Evolutionary conservation across 148 eudicot genomes (phyloP).

Genomic region (Rhododendron mucronatum): DNA sequence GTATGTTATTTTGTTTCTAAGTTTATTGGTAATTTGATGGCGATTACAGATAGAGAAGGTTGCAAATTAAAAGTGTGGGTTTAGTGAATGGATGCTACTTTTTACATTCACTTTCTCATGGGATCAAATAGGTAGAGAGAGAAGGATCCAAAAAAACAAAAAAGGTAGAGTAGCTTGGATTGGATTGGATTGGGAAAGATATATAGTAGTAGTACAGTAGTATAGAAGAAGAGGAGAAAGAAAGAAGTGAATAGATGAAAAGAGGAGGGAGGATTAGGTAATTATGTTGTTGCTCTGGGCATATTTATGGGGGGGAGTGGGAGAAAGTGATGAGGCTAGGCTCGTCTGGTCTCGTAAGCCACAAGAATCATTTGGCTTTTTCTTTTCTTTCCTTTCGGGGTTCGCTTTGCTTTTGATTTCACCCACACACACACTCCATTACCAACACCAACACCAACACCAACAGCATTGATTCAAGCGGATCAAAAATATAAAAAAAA

Average conservation of each 20-base stretch:
- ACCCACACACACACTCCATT: neutral
- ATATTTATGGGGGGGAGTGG: neutral
- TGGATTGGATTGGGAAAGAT: too few species aligned
- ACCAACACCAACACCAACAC: neutral
- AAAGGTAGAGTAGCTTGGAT: too few species aligned
- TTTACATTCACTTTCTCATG: neutral
- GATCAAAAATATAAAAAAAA: too few species aligned
- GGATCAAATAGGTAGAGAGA: neutral
- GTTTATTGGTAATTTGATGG: too few species aligned
- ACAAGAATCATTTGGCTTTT: slow-evolving; percentile 8
- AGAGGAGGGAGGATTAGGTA: neutral
- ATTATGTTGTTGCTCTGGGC: too few species aligned
- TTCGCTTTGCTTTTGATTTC: slow-evolving; percentile 1
- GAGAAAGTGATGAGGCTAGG: neutral
- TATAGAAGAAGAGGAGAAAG: neutral
- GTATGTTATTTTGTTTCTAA: too few species aligned
- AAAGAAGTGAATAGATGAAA: neutral
- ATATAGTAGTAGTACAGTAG: neutral
- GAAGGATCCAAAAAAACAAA: too few species aligned
- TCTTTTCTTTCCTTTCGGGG: neutral
- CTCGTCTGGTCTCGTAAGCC: slow-evolving; percentile 1
- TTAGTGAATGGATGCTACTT: too few species aligned
- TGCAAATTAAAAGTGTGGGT: too few species aligned
- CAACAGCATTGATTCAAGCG: neutral
- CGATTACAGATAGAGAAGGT: too few species aligned